Evolutionary conservation across 176 grass and related monocot genomes (phyloP).

Genomic region (Juncus effusus): DNA sequence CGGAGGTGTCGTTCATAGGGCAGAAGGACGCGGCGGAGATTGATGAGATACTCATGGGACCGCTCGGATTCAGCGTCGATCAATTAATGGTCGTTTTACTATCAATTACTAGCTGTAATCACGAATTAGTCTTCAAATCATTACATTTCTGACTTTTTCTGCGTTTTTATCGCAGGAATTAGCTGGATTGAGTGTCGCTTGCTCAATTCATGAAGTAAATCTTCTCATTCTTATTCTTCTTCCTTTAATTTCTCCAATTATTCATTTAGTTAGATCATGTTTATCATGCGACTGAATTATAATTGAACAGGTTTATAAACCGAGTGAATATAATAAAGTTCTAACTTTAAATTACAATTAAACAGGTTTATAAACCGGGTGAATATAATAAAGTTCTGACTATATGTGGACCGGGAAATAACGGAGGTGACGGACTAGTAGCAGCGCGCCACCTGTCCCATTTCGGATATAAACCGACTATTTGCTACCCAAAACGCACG

Average conservation of each 20-base stretch:
- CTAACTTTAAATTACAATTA: conserved; percentile 27
- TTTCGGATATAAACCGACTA: conserved; percentile 57
- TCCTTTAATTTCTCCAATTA: background rate
- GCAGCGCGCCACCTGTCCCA: conserved; percentile 89
- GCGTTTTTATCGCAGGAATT: conserved; percentile 52
- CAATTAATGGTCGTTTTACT: conserved; percentile 64
- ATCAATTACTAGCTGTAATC: no score
- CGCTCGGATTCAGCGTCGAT: conserved; percentile 75
- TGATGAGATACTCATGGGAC: conserved; percentile 85
- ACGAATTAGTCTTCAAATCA: no score
- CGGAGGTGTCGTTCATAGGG: conserved; percentile 53
- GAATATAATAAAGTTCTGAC: conserved; percentile 62
- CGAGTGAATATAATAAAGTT: conserved; percentile 52
- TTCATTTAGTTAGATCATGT: background rate
- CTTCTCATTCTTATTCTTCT: background rate
- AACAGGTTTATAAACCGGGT: conserved; percentile 80
- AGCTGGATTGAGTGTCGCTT: conserved; percentile 74
- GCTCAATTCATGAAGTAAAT: conserved; percentile 58
- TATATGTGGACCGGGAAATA: conserved; percentile 92
- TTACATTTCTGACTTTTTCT: background rate
- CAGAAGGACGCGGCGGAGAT: conserved; percentile 68
- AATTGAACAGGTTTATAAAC: conserved; percentile 67
- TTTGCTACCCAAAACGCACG: conserved; percentile 87
- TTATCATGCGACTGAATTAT: background rate
- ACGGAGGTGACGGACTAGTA: conserved; percentile 94